Percentiles rank a stretch among this genome's conserved stretches.
Evolutionary conservation across 2,329 filamentous ascomycete species (phyloP).

Genomic region (Tolypocladium inflatum): DNA sequence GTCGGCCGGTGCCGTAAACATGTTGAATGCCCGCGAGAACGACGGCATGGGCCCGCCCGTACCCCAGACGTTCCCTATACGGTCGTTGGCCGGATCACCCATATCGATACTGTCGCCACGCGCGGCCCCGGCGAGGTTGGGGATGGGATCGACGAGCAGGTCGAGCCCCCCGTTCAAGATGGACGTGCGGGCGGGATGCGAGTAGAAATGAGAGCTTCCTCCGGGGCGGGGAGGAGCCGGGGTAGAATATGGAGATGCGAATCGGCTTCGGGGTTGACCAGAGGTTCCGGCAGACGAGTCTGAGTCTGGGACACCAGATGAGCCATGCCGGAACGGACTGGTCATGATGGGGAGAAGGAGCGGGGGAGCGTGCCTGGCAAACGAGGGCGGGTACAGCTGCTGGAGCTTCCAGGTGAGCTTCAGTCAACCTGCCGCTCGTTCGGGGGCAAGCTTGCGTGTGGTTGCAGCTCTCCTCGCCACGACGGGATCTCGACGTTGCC

Average conservation of each 20-base stretch:
- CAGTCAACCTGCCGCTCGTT: conserved; percentile 10
- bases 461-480: neutral
- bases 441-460: conserved; percentile 3
- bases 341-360: conserved; percentile 4
- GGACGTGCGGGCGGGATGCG: conserved; percentile 22
- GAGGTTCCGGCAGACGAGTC: conserved; percentile 11
- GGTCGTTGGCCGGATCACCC: conserved; percentile 24
- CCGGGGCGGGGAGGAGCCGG: conserved; percentile 21
- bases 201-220: conserved; percentile 35
- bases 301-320: conserved; percentile 14
- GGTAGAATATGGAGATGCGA: conserved; percentile 14
- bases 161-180: conserved; percentile 41
- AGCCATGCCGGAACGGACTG: conserved; percentile 14
- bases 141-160: conserved; percentile 10
- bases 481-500: neutral
- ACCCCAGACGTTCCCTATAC: conserved; percentile 13
- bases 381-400: conserved; percentile 5
- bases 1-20: conserved; percentile 29
- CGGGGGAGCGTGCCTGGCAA: conserved; percentile 8
- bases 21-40: conserved; percentile 44
- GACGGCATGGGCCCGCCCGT: conserved; percentile 24
- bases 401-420: conserved; percentile 9
- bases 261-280: conserved; percentile 4
- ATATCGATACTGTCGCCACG: conserved; percentile 13
- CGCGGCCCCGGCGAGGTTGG: conserved; percentile 2